Evolutionary conservation across 2,329 filamentous ascomycete species (phyloP), one percentile per base, ranked within the genome.

Genomic region (Chaetomium olivaceum): DNA sequence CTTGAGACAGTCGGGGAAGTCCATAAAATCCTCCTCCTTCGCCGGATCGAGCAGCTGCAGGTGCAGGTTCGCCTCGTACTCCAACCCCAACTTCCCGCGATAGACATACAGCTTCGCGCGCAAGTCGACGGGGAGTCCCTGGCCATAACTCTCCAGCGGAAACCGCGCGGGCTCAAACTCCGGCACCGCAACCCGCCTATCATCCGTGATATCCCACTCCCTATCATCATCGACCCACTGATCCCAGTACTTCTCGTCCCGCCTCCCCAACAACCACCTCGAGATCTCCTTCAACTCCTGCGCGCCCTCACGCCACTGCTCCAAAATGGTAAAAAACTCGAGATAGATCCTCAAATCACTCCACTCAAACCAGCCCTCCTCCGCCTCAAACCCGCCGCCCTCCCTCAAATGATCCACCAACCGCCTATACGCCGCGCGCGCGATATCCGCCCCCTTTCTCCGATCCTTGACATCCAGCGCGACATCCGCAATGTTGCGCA

Each of bases 261-360:
- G 80, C 58, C 95, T 88, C 9, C 91, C 91, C 48, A 97, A 81
- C 62, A 97, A 82, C 92, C 93, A 97, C 64, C 96, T 84, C 25
- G 90, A 86, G 19, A 97, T 77, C 2, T 82, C 82, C 74, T 91
- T 95, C 14, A 96, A 81, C 68, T 89, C 86, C 31, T 77, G 77
- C 2, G 96, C 84, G 2, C 91, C 93, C 69, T 89, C 83, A 6
- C 82, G 77, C 71, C 89, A 90, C 62, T 86, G 82, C 46, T 84
- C 83, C 11, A 87, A 77, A 57, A 88, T 86, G 31, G 88, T 86
- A 67, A 93, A 88, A 21, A 98, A 83, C 73, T 97, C 92, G 48
- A 92, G 85, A 70, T 95, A 97, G 62, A 93, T 90, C 67, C 92
- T 91, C 51, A 96, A 81, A 75, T 98, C 91, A 61, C 90, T 88